Conservation (phyloP, 257 asterid genomes). For the Perilla frutescens region DNA sequence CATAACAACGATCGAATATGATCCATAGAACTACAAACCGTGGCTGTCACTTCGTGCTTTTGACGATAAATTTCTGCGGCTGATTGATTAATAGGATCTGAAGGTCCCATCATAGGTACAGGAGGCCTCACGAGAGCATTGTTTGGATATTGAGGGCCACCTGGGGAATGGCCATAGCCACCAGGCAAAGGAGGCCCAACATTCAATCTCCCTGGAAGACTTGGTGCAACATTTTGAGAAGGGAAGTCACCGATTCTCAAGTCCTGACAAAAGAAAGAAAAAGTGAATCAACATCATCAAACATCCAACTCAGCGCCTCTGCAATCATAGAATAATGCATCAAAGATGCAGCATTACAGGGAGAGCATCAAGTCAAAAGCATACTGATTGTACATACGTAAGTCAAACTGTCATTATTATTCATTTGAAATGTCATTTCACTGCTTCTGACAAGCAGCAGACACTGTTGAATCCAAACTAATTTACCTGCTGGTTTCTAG, state of each 20-base stretch:
- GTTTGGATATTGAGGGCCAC: slow-evolving; percentile 64
- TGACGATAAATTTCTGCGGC: slow-evolving; percentile 77
- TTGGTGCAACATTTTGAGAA: slow-evolving; percentile 56
- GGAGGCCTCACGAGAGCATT: slow-evolving; percentile 69
- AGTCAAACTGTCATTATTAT: neutral
- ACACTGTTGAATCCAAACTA: slow-evolving; percentile 17
- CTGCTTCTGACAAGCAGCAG: neutral
- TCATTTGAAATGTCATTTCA: slow-evolving; percentile 11
- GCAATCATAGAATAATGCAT: neutral
- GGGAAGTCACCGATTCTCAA: slow-evolving; percentile 67
- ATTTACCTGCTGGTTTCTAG: slow-evolving; percentile 75
- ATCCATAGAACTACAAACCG: slow-evolving; percentile 60
- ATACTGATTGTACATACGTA: neutral
- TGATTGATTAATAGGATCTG: slow-evolving; percentile 71
- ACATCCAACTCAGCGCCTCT: slow-evolving; percentile 23
- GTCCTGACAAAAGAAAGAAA: slow-evolving; percentile 59
- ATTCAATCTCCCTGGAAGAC: slow-evolving; percentile 61
- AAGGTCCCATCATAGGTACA: slow-evolving; percentile 61
- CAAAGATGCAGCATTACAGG: no score
- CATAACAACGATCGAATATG: slow-evolving; percentile 5
- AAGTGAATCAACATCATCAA: slow-evolving; percentile 25
- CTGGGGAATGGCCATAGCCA: slow-evolving; percentile 60
- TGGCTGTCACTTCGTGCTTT: slow-evolving; percentile 93
- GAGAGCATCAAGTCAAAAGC: slow-evolving; percentile 2
- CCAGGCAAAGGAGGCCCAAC: slow-evolving; percentile 68